phyloP scores from a whole-genome alignment of 108 stramenopile species.

The Pelagomonas calceolata region DNA sequence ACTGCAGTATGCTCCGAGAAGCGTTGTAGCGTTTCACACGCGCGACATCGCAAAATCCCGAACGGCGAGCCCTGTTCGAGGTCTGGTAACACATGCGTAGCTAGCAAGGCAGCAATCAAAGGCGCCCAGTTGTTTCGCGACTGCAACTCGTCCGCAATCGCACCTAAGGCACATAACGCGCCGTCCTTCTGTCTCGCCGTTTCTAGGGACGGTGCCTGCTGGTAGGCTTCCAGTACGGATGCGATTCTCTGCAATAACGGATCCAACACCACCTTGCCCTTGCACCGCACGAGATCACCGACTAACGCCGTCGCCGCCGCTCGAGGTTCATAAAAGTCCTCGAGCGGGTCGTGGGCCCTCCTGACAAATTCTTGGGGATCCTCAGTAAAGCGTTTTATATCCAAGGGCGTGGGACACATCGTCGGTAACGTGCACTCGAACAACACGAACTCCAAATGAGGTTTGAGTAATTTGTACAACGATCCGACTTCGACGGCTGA shows the following conservation, averaged over 20 bases:
- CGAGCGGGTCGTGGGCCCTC: constrained; percentile 77
- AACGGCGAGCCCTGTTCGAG: constrained; percentile 54
- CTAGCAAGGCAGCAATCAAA: constrained; percentile 64
- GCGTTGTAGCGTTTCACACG: constrained; percentile 87
- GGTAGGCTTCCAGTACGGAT: constrained; percentile 66
- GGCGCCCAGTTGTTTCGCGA: constrained; percentile 53
- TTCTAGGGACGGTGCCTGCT: constrained; percentile 56
- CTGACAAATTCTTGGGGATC: constrained; percentile 94
- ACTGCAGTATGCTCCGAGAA: constrained; percentile 42
- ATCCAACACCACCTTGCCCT: constrained; percentile 77
- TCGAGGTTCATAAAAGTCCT: constrained; percentile 85
- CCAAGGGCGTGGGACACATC: constrained; percentile 71
- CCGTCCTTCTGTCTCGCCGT: constrained; percentile 63
- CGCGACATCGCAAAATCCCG: constrained; percentile 77
- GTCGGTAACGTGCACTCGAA: constrained; percentile 90
- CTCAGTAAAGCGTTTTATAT: constrained; percentile 79
- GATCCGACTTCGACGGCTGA: constrained; percentile 75
- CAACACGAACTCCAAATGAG: constrained; percentile 89
- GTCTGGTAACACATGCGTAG: constrained; percentile 81
- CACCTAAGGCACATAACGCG: constrained; percentile 74
- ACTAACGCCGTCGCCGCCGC: constrained; percentile 84
- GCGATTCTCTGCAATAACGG: constrained; percentile 64
- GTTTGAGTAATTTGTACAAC: constrained; percentile 91
- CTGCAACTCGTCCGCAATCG: constrained; percentile 62
- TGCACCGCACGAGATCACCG: constrained; percentile 75